These are phyloP conservation scores for Naganishia vaughanmartiniae DNA, from an alignment of 768 basidiomycete species.

Conservation along the genomic window DNA sequence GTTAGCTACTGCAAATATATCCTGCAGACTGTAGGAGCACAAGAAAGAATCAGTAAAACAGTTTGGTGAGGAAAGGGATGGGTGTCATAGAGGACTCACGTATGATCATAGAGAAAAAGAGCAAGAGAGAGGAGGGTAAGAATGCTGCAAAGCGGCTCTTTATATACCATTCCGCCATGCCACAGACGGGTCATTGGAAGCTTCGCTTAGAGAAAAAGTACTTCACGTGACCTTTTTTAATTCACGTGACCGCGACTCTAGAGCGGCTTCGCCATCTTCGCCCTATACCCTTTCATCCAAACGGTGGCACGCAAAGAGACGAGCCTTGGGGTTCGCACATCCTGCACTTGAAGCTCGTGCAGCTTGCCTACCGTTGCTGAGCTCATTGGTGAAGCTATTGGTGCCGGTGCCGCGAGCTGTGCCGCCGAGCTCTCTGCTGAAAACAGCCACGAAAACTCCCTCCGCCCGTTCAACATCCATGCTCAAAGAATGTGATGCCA, in stretches of 20 bases:
- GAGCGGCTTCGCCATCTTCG: background rate
- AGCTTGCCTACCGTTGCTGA: no score
- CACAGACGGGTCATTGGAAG: background rate
- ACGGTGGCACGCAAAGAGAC: background rate
- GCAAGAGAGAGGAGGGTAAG: slow-evolving; percentile 5
- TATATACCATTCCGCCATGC: background rate
- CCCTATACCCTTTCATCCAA: background rate
- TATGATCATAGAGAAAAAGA: slow-evolving; percentile 34
- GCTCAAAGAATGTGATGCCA: no score
- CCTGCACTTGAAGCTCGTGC: background rate
- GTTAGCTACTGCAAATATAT: slow-evolving; percentile 38
- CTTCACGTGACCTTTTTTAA: slow-evolving; percentile 4
- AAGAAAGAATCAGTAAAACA: slow-evolving; percentile 6
- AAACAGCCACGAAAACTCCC: background rate
- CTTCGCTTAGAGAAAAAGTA: slow-evolving; percentile 10
- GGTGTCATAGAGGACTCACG: slow-evolving; percentile 32
- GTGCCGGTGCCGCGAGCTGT: background rate
- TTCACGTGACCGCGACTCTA: slow-evolving; percentile 8
- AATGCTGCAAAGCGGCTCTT: background rate
- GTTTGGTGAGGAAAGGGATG: background rate
- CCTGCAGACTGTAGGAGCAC: slow-evolving; percentile 34
- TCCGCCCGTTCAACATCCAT: background rate
- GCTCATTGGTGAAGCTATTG: no score
- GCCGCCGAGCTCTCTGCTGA: background rate
- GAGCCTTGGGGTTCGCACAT: background rate